phyloP scores from a whole-genome alignment of 2,329 filamentous ascomycete genomes.

The Aspergillus sclerotialis region DNA sequence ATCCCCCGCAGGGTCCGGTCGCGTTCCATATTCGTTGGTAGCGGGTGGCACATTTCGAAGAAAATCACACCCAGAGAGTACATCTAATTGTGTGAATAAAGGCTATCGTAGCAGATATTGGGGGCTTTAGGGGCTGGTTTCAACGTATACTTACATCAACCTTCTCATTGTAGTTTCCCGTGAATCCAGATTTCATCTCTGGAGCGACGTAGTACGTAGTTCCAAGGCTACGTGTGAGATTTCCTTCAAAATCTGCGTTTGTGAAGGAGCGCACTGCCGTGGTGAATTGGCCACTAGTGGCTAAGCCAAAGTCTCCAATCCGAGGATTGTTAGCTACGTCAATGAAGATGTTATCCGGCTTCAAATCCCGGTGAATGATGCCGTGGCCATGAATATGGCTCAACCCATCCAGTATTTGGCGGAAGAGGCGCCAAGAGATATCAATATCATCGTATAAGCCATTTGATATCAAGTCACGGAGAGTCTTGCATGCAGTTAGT shows the following conservation, averaged over 20 bases:
- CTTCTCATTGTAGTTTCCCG: constrained; percentile 79
- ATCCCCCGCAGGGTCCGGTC: constrained; percentile 61
- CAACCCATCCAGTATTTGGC: constrained; percentile 84
- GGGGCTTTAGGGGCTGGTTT: background rate
- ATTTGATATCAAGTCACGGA: constrained; percentile 77
- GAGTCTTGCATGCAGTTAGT: constrained; percentile 48
- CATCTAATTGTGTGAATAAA: constrained; percentile 51
- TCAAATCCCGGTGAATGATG: constrained; percentile 92
- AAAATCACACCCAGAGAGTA: constrained; percentile 96
- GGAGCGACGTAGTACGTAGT: constrained; percentile 92
- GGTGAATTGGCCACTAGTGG: constrained; percentile 69
- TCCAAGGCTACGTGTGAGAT: constrained; percentile 52
- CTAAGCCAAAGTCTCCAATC: constrained; percentile 93
- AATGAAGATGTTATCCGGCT: constrained; percentile 97
- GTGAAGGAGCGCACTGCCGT: constrained; percentile 33
- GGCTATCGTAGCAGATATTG: background rate
- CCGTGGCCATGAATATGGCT: constrained; percentile 83
- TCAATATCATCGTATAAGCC: constrained; percentile 66
- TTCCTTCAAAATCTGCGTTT: constrained; percentile 28
- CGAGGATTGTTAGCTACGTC: constrained; percentile 84
- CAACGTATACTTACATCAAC: constrained; percentile 62
- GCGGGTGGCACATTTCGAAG: constrained; percentile 82
- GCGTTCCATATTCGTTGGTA: constrained; percentile 58
- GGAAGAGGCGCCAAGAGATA: constrained; percentile 83
- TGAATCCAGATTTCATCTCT: constrained; percentile 70